These are phyloP conservation scores for Alternaria brassicae DNA, from an alignment of 2,329 filamentous ascomycete genomes.

Conservation along the genomic window DNA sequence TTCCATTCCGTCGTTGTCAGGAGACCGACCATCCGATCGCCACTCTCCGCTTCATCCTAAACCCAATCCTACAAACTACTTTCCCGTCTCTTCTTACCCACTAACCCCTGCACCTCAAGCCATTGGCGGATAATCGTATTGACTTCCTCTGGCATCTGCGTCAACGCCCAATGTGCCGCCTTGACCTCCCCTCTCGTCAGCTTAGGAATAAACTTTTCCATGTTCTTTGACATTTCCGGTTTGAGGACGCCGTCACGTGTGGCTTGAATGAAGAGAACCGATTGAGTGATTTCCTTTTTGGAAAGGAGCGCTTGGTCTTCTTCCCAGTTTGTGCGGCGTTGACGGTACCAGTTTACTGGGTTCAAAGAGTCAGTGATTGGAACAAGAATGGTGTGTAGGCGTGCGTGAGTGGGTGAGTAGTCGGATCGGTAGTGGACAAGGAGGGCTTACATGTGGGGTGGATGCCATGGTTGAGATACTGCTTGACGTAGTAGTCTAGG, in stretches of 20 bases:
- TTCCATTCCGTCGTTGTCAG: background rate
- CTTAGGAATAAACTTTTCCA: conserved; percentile 71
- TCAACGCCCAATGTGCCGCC: conserved; percentile 82
- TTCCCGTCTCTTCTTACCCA: conserved; percentile 27
- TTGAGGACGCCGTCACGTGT: conserved; percentile 75
- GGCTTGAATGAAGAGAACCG: conserved; percentile 78
- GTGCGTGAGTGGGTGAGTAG: background rate
- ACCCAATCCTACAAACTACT: conserved; percentile 52
- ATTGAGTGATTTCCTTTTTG: conserved; percentile 45
- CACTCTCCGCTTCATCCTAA: background rate
- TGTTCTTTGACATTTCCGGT: conserved; percentile 72
- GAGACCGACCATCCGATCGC: background rate
- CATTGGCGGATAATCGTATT: conserved; percentile 74
- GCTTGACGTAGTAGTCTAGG: conserved; percentile 75
- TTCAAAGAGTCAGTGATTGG: background rate
- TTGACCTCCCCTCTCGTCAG: conserved; percentile 72
- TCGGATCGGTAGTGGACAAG: background rate
- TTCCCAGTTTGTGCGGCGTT: conserved; percentile 72
- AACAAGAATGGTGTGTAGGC: background rate
- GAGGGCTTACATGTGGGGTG: conserved; percentile 68
- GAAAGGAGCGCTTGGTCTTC: conserved; percentile 66
- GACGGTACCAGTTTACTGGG: conserved; percentile 85
- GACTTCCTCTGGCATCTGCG: conserved; percentile 72
- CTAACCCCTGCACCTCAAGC: conserved; percentile 64
- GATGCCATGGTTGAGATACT: conserved; percentile 76